These are phyloP conservation scores for Aspergillus fructus DNA, from an alignment of 2,329 filamentous ascomycete genomes.

Conservation along the genomic window DNA sequence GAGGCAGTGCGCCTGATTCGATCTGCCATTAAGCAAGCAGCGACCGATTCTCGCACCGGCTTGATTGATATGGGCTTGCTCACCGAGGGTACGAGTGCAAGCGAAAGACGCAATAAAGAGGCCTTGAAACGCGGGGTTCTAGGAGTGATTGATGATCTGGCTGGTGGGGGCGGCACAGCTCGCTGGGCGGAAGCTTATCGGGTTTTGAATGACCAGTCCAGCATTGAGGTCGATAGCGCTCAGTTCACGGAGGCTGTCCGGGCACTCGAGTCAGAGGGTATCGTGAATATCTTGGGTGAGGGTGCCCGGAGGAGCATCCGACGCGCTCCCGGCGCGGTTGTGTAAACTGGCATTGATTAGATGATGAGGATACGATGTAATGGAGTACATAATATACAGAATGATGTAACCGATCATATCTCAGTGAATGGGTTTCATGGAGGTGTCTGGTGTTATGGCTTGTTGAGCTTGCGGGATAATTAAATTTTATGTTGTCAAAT, in stretches of 20 bases:
- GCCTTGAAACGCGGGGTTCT: conserved; percentile 82
- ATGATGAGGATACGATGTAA: conserved; percentile 27
- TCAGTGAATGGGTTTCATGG: neutral
- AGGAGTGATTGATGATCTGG: conserved; percentile 75
- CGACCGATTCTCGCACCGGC: conserved; percentile 87
- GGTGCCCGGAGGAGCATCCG: conserved; percentile 79
- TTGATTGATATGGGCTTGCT: conserved; percentile 95
- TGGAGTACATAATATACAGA: conserved; percentile 27
- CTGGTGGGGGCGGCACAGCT: conserved; percentile 63
- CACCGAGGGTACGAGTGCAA: conserved; percentile 87
- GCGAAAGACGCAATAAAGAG: conserved; percentile 77
- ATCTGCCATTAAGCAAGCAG: conserved; percentile 90
- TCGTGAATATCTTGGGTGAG: conserved; percentile 77
- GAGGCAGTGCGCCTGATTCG: conserved; percentile 94
- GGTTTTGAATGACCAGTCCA: conserved; percentile 68
- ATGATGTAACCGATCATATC: conserved; percentile 5
- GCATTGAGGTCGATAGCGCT: conserved; percentile 67
- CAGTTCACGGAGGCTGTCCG: conserved; percentile 84
- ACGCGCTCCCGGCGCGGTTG: conserved; percentile 59
- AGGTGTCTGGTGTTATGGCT: conserved; percentile 17
- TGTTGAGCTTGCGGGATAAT: neutral
- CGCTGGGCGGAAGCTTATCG: conserved; percentile 77
- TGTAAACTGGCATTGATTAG: conserved; percentile 4
- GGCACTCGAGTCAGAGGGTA: conserved; percentile 78
- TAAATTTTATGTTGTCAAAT: neutral